These are phyloP conservation scores for Astrocystis sublimbata DNA, from an alignment of 495 filamentous ascomycete genomes.

Conservation along the genomic window DNA sequence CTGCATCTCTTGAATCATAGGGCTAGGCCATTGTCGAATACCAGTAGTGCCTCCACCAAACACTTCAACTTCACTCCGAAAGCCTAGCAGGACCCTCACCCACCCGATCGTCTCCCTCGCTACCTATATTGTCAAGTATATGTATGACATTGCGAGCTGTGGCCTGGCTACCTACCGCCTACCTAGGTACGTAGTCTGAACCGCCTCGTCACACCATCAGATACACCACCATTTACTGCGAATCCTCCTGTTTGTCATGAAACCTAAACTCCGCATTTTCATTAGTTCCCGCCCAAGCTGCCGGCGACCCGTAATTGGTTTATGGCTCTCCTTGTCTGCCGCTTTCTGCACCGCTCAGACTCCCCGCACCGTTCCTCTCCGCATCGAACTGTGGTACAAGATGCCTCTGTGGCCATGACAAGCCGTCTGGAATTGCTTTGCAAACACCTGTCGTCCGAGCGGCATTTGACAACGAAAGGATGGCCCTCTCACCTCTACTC, in stretches of 20 bases:
- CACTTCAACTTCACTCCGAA: neutral
- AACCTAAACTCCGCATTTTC: conserved; percentile 14
- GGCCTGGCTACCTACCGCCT: no score
- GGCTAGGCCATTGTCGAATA: conserved; percentile 9
- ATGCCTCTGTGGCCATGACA: neutral
- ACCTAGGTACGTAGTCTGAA: no score
- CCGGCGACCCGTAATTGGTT: conserved; percentile 8
- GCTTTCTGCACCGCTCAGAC: conserved; percentile 13
- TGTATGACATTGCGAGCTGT: neutral
- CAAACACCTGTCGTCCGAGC: neutral
- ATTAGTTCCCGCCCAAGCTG: conserved; percentile 11
- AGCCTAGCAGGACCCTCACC: neutral
- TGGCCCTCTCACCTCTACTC: neutral
- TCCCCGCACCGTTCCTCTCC: conserved; percentile 16
- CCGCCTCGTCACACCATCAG: conserved; percentile 8
- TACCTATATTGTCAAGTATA: neutral
- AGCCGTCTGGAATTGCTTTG: neutral
- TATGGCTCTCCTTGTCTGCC: neutral
- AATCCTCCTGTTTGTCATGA: conserved; percentile 8
- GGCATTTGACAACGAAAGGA: neutral
- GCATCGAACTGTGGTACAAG: conserved; percentile 1
- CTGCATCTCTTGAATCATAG: conserved; percentile 10
- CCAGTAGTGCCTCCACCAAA: conserved; percentile 6
- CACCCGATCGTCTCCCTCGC: neutral
- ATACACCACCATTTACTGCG: neutral